These are phyloP conservation scores for Urochloa ruziziensis DNA, from an alignment of 176 grass and related monocot genomes.

Conservation along the genomic window DNA sequence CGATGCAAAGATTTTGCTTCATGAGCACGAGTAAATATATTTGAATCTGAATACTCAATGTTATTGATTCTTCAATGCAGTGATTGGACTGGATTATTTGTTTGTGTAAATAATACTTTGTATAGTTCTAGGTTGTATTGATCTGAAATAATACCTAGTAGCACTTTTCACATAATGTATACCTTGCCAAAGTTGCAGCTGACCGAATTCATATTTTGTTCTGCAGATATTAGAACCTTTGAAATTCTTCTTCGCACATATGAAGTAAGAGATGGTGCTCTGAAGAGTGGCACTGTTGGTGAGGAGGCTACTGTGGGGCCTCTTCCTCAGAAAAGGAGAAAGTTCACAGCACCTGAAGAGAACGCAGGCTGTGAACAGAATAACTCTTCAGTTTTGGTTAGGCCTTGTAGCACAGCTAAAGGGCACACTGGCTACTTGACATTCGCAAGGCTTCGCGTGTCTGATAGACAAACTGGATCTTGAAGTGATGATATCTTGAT, in stretches of 20 bases:
- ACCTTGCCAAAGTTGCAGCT: neutral
- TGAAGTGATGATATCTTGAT: neutral
- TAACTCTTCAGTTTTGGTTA: slow-evolving; percentile 53
- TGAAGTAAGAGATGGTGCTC: slow-evolving; percentile 56
- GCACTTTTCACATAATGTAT: neutral
- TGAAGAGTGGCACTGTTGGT: slow-evolving; percentile 12
- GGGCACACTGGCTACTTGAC: slow-evolving; percentile 94
- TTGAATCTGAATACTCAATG: neutral
- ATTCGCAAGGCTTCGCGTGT: slow-evolving; percentile 65
- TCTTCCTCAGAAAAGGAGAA: slow-evolving; percentile 63
- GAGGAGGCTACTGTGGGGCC: slow-evolving; percentile 44
- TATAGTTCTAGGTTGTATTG: neutral
- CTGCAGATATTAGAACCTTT: slow-evolving; percentile 90
- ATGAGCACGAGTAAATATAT: neutral
- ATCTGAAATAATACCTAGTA: neutral
- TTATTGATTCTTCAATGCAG: neutral
- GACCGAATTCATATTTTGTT: neutral
- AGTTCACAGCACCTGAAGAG: slow-evolving; percentile 4
- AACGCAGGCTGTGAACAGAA: slow-evolving; percentile 25
- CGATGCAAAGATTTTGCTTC: neutral
- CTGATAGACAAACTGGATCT: slow-evolving; percentile 3
- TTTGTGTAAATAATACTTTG: neutral
- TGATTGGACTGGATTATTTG: neutral
- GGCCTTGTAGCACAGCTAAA: slow-evolving; percentile 57
- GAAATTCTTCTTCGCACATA: slow-evolving; percentile 82